These are phyloP conservation scores for Magnolia sinica DNA, from an alignment of 164 flowering plant genomes.

Conservation along the genomic window DNA sequence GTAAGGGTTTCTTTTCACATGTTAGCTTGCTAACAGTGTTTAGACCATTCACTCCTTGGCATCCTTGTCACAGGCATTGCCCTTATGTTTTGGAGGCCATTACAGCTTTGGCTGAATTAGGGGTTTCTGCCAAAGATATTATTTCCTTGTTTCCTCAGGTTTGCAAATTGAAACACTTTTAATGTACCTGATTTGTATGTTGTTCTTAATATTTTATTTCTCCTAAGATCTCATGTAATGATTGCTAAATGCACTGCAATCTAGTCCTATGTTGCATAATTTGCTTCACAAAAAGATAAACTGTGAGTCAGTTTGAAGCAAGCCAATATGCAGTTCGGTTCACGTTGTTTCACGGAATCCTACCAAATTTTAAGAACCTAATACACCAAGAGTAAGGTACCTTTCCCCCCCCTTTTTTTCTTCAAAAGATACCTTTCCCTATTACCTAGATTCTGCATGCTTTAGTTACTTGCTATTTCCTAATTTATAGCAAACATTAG, in stretches of 20 bases:
- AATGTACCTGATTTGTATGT: background rate
- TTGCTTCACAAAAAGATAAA: no score
- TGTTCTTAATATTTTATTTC: background rate
- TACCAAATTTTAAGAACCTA: no score
- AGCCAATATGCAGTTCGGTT: no score
- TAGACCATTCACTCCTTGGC: slow-evolving; percentile 4
- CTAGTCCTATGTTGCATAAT: background rate
- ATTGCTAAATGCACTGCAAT: background rate
- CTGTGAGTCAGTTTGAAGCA: no score
- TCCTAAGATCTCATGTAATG: background rate
- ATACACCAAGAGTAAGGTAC: no score
- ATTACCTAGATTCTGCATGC: no score
- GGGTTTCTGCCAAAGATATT: slow-evolving; percentile 82
- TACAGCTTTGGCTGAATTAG: slow-evolving; percentile 81
- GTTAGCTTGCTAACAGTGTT: background rate
- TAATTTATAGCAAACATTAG: no score
- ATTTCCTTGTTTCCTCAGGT: slow-evolving; percentile 88
- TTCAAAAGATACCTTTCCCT: no score
- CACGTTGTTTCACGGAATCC: no score
- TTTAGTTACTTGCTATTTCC: no score
- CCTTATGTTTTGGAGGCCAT: slow-evolving; percentile 86
- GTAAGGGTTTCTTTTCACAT: background rate
- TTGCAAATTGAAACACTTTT: slow-evolving; percentile 9
- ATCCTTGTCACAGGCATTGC: slow-evolving; percentile 58
- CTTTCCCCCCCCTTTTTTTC: no score